Conservation (phyloP, 75 land plant genomes). For the Cryptomeria japonica region DNA sequence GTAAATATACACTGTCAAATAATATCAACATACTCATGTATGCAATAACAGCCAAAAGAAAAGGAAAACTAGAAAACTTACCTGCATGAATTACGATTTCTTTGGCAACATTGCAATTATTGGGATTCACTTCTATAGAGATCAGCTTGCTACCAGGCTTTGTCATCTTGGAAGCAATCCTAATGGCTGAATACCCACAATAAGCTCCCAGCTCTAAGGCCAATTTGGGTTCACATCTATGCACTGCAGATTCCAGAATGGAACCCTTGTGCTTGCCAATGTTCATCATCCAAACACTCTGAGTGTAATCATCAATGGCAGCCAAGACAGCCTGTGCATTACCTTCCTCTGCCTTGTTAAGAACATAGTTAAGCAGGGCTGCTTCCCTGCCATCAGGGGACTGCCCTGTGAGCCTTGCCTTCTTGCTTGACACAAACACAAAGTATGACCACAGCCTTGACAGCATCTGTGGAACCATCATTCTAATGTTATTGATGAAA, state of each 20-base stretch:
- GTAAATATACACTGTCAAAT: not conserved
- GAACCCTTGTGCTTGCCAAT: not conserved
- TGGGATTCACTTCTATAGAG: constrained; percentile 10
- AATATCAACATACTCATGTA: no score
- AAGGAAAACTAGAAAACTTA: not conserved
- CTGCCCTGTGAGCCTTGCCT: not conserved
- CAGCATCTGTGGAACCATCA: not conserved
- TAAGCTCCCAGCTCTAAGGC: not conserved
- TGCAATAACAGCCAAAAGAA: no score
- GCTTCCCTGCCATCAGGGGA: not conserved
- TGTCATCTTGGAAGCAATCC: no score
- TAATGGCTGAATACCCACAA: no score
- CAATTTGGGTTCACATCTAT: no score
- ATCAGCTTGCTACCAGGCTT: constrained; percentile 12
- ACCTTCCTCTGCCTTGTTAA: not conserved
- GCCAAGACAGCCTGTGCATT: not conserved
- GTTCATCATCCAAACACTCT: not conserved
- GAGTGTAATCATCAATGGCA: not conserved
- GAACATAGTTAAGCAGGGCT: not conserved
- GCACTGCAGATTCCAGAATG: not conserved
- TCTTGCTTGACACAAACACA: not conserved
- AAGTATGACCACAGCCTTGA: not conserved
- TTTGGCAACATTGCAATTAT: constrained; percentile 9
- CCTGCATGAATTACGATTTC: constrained; percentile 20
- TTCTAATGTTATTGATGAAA: not conserved